Percentiles rank a stretch among this genome's conserved stretches.
These are phyloP conservation scores for Didymella lethalis DNA, from an alignment of 2,329 filamentous ascomycete species.

Conservation along the genomic window DNA sequence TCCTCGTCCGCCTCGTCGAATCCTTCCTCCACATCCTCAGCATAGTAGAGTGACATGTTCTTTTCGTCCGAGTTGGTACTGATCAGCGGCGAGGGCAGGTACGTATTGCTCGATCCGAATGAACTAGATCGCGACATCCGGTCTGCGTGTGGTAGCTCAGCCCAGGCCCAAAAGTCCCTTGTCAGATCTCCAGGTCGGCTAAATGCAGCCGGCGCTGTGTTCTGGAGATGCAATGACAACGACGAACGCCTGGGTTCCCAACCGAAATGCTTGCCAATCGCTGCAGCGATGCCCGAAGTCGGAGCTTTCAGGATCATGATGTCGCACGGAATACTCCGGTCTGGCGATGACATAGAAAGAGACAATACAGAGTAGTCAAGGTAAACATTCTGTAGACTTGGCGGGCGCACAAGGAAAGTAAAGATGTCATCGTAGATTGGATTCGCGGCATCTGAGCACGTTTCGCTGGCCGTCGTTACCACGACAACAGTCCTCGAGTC, in stretches of 20 bases:
- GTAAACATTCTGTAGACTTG: slow-evolving; percentile 35
- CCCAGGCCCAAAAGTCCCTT: slow-evolving; percentile 43
- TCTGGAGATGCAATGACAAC: slow-evolving; percentile 29
- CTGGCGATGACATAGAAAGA: slow-evolving; percentile 30
- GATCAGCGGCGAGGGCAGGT: slow-evolving; percentile 5
- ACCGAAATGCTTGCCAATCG: slow-evolving; percentile 42
- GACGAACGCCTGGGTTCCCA: slow-evolving; percentile 41
- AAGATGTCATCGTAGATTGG: slow-evolving; percentile 34
- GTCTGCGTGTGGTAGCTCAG: slow-evolving; percentile 29
- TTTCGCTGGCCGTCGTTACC: slow-evolving; percentile 35
- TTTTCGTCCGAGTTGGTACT: slow-evolving; percentile 38
- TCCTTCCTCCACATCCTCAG: slow-evolving; percentile 25
- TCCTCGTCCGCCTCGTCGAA: slow-evolving; percentile 27
- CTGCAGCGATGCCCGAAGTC: slow-evolving; percentile 32
- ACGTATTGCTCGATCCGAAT: slow-evolving; percentile 8
- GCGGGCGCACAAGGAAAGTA: slow-evolving; percentile 23
- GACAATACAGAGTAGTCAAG: slow-evolving; percentile 36
- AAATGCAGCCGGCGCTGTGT: slow-evolving; percentile 29
- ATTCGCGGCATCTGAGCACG: slow-evolving; percentile 25
- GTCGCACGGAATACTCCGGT: slow-evolving; percentile 35
- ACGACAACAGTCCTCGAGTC: slow-evolving; percentile 31
- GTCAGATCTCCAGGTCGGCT: slow-evolving; percentile 39
- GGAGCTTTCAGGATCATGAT: slow-evolving; percentile 34
- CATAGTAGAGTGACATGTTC: slow-evolving; percentile 34
- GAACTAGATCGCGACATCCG: slow-evolving; percentile 12